A percentile compares a stretch with the other conserved stretches of the same genome.
These are phyloP conservation scores for Borealophlyctis nickersoniae DNA, from an alignment of 192 early-diverging fungal genomes.

Conservation along the genomic window DNA sequence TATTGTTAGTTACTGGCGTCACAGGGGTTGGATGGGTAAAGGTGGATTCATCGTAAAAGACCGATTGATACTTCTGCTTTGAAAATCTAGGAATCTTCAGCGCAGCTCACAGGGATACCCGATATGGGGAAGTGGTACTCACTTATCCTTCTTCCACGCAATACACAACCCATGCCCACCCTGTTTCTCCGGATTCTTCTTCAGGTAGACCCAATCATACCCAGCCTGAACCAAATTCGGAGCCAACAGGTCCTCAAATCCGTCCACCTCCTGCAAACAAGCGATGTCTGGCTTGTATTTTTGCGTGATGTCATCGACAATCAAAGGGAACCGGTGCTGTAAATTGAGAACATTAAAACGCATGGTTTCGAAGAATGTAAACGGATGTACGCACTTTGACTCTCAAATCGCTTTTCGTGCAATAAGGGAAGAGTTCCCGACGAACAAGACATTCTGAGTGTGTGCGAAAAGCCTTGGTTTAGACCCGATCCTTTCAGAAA, in stretches of 20 bases:
- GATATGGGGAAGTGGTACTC: not conserved
- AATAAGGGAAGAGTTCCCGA: constrained; percentile 27
- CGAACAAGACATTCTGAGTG: constrained; percentile 31
- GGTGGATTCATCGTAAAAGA: constrained; percentile 17
- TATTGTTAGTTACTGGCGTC: constrained; percentile 21
- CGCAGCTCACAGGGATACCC: constrained; percentile 1
- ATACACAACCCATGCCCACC: constrained; percentile 27
- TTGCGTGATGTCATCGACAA: constrained; percentile 18
- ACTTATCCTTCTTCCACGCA: constrained; percentile 24
- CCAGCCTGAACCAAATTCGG: constrained; percentile 11
- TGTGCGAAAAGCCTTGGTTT: not conserved
- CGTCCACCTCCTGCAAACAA: constrained; percentile 34
- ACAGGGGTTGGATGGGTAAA: constrained; percentile 21
- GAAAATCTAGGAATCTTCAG: constrained; percentile 3
- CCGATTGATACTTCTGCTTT: constrained; percentile 7
- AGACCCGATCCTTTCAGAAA: not conserved
- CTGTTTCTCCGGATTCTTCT: constrained; percentile 17
- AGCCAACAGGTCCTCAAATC: constrained; percentile 8
- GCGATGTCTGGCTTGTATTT: constrained; percentile 20
- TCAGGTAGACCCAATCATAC: constrained; percentile 22
- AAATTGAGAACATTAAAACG: not conserved
- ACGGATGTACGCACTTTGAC: constrained; percentile 8
- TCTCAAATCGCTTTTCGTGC: constrained; percentile 17
- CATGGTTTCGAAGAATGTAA: not conserved
- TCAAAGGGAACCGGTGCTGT: constrained; percentile 13